A percentile compares a stretch with the other conserved stretches of the same genome.
phyloP scores from a whole-genome alignment of 179 eudicot genomes.

The Gypsophila paniculata region DNA sequence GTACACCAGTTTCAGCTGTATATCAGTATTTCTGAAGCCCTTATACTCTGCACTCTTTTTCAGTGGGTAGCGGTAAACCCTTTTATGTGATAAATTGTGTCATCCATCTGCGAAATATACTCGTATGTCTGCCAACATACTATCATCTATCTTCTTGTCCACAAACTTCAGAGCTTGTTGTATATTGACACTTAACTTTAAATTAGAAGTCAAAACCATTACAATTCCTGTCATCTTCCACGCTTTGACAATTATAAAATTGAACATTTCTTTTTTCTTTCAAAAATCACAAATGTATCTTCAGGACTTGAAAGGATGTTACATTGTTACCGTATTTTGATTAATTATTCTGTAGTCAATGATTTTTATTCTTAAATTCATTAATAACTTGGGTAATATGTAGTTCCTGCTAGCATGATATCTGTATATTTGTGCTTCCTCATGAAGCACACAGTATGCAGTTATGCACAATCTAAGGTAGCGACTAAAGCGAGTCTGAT shows the following conservation, averaged over 20 bases:
- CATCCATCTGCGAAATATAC: neutral
- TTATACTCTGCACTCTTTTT: constrained; percentile 1
- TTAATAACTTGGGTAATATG: neutral
- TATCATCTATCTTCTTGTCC: neutral
- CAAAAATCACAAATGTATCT: neutral
- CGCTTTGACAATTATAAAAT: neutral
- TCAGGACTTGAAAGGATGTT: too few relatives aligned
- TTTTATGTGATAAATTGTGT: neutral
- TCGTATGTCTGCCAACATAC: neutral
- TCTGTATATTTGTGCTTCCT: neutral
- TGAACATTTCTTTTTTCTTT: neutral
- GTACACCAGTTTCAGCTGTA: neutral
- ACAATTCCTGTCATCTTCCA: neutral
- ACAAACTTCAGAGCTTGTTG: neutral
- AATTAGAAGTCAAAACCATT: neutral
- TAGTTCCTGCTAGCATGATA: neutral
- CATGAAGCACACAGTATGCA: neutral
- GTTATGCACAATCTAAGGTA: constrained; percentile 6
- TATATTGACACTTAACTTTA: neutral
- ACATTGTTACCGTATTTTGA: too few relatives aligned
- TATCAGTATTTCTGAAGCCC: neutral
- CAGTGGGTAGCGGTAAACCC: neutral
- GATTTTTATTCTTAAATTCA: neutral
- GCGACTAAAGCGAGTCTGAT: neutral
- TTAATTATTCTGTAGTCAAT: too few relatives aligned